Conservation (phyloP, 768 basidiomycete genomes). For the Mycena maculata region DNA sequence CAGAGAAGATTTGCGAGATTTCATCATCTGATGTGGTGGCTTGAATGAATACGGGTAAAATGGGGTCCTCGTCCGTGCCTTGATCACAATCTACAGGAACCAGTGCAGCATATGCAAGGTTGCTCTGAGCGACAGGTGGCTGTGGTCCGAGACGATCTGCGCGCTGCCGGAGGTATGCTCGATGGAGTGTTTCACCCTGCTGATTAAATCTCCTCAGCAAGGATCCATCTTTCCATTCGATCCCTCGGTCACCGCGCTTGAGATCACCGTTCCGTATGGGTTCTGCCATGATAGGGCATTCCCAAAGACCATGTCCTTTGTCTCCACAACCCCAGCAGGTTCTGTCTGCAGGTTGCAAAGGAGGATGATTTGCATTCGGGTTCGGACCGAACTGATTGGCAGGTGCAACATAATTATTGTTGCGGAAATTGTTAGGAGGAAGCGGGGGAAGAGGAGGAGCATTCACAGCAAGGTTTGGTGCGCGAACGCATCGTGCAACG, state of each 20-base stretch:
- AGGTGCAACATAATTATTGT: slow-evolving; percentile 1
- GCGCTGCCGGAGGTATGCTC: slow-evolving; percentile 10
- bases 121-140: not conserved
- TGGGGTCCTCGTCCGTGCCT: not conserved
- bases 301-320: not conserved
- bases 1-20: not conserved
- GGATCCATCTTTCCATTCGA: slow-evolving; percentile 15
- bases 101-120: not conserved
- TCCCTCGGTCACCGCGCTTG: not conserved
- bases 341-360: not conserved
- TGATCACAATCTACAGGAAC: not conserved
- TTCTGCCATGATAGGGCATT: slow-evolving; percentile 17
- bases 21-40: slow-evolving; percentile 2
- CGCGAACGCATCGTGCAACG: slow-evolving; percentile 2
- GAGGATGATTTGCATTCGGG: not conserved
- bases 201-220: slow-evolving; percentile 6
- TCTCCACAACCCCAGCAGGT: slow-evolving; percentile 15
- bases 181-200: slow-evolving; percentile 7
- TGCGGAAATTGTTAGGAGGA: slow-evolving; percentile 5
- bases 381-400: not conserved
- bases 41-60: slow-evolving; percentile 9
- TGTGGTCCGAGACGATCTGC: not conserved
- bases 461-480: not conserved
- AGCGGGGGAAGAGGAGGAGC: not conserved
- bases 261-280: not conserved